Conservation (phyloP, 1,284 basidiomycete species). For the Pterula multifida region DNA sequence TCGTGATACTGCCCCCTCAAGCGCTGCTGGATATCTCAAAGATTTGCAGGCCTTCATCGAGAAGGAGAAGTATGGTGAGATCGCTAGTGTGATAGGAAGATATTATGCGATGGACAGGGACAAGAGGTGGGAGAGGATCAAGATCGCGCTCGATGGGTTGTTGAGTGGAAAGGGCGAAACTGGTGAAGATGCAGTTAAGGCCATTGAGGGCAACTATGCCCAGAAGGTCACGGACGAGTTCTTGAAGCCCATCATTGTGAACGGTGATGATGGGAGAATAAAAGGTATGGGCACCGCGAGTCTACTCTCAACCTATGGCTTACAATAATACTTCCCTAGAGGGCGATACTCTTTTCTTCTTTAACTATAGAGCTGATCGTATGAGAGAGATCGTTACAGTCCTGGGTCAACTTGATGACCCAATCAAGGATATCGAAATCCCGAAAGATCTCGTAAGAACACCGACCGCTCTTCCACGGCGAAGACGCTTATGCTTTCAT, state of each 20-base stretch:
- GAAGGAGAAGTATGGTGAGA: slow-evolving; percentile 59
- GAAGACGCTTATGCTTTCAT: background rate
- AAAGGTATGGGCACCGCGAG: slow-evolving; percentile 39
- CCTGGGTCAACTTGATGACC: slow-evolving; percentile 71
- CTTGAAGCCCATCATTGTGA: slow-evolving; percentile 83
- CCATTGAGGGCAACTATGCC: slow-evolving; percentile 63
- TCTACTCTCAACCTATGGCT: slow-evolving; percentile 2
- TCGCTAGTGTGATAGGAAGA: slow-evolving; percentile 75
- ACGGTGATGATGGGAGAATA: slow-evolving; percentile 67
- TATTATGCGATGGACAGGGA: slow-evolving; percentile 96
- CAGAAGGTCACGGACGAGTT: slow-evolving; percentile 87
- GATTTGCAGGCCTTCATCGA: slow-evolving; percentile 70
- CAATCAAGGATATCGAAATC: slow-evolving; percentile 61
- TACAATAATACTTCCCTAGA: slow-evolving; percentile 21
- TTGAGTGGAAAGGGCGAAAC: slow-evolving; percentile 65
- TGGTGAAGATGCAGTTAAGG: slow-evolving; percentile 33
- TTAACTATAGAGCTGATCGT: slow-evolving; percentile 92
- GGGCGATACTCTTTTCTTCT: slow-evolving; percentile 78
- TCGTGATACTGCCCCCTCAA: slow-evolving; percentile 80
- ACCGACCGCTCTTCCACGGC: background rate
- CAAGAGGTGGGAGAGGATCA: slow-evolving; percentile 88
- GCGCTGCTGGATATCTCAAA: slow-evolving; percentile 60
- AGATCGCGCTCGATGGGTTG: slow-evolving; percentile 77
- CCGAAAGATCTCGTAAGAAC: slow-evolving; percentile 64
- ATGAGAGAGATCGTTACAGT: slow-evolving; percentile 83